Conservation (phyloP, 1,284 basidiomycete genomes). For the Peniophora sp. region DNA sequence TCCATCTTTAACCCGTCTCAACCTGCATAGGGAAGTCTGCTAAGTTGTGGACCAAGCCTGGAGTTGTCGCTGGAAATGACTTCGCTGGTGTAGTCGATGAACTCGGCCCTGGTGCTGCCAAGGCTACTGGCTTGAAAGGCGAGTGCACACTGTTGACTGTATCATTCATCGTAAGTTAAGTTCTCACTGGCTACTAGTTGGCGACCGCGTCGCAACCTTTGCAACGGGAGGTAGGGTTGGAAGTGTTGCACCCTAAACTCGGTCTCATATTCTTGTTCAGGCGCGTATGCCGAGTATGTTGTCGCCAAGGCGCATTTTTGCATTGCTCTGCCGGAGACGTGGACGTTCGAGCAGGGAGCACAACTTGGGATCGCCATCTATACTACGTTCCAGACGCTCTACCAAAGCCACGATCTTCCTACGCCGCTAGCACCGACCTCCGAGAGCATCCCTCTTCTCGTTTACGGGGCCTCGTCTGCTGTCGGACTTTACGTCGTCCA, state of each 20-base stretch:
- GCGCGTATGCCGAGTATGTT: background rate
- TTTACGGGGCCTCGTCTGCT: background rate
- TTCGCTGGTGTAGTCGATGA: slow-evolving; percentile 1
- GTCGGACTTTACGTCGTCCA: background rate
- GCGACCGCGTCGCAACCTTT: background rate
- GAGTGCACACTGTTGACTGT: too few relatives aligned
- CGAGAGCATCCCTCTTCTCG: background rate
- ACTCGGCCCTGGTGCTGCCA: background rate
- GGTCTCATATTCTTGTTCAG: background rate
- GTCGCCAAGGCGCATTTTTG: background rate
- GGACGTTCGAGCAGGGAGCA: background rate
- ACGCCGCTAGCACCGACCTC: background rate
- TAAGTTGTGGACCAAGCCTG: background rate
- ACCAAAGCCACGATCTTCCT: background rate
- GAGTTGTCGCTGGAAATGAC: background rate
- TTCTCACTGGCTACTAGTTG: background rate
- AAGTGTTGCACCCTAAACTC: background rate
- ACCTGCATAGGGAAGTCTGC: slow-evolving; percentile 3
- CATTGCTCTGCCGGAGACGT: background rate
- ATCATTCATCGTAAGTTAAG: too few relatives aligned
- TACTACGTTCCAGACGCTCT: background rate
- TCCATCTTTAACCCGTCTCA: background rate
- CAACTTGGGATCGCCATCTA: background rate
- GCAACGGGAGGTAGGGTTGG: background rate
- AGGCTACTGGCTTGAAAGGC: background rate